Evolutionary conservation across 1,139 yeast species (phyloP).

Genomic region (Pneumocystis carinii): DNA sequence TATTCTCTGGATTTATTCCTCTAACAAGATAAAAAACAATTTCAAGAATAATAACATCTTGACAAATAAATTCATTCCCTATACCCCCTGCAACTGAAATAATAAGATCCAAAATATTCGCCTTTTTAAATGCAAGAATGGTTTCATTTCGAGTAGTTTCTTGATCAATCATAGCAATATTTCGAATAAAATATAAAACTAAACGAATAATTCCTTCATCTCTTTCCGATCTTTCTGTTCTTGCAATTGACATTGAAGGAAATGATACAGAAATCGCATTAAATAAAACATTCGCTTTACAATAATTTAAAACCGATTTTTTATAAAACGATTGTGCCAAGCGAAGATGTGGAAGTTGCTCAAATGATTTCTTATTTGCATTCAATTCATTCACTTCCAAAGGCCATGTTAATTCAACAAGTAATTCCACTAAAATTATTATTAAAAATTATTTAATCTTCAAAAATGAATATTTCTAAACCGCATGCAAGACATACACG

Average conservation of each 20-base stretch:
- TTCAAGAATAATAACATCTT: constrained; percentile 55
- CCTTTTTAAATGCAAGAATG: constrained; percentile 42
- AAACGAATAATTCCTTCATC: constrained; percentile 63
- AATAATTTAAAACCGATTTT: constrained; percentile 43
- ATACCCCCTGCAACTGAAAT: constrained; percentile 54
- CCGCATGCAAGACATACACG: constrained; percentile 16
- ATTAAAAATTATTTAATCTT: not conserved
- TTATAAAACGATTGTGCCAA: constrained; percentile 61
- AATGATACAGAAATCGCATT: constrained; percentile 59
- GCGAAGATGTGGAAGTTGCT: constrained; percentile 44
- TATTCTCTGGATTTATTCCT: constrained; percentile 34
- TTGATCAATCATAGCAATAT: constrained; percentile 61
- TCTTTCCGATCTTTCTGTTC: constrained; percentile 45
- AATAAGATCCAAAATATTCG: constrained; percentile 57
- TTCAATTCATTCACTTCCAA: constrained; percentile 39
- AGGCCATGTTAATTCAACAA: constrained; percentile 85
- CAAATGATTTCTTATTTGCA: constrained; percentile 37
- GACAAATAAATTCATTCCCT: constrained; percentile 47
- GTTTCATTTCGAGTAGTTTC: constrained; percentile 56
- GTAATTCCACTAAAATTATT: constrained; percentile 44
- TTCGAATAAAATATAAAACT: constrained; percentile 60
- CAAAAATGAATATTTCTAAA: constrained; percentile 3
- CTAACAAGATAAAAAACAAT: constrained; percentile 48
- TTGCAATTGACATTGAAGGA: constrained; percentile 41
- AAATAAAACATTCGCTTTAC: constrained; percentile 47